These are phyloP conservation scores for Talaromyces sp. DNA, from an alignment of 2,329 filamentous ascomycete genomes.

Conservation along the genomic window DNA sequence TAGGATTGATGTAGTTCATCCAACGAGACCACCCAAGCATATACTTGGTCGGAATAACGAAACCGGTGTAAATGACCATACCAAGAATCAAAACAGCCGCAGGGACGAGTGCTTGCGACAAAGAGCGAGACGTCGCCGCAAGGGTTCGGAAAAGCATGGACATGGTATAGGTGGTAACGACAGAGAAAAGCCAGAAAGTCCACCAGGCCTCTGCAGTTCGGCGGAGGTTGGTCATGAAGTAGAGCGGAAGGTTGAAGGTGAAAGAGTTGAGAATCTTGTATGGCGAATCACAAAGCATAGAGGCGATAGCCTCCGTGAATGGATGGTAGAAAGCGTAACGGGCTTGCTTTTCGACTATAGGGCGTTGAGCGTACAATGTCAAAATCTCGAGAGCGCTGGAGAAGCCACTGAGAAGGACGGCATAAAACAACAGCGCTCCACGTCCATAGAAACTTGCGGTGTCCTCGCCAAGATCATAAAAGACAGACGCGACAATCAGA, in stretches of 20 bases:
- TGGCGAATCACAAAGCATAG: constrained; percentile 81
- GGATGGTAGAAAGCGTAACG: constrained; percentile 88
- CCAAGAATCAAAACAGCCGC: constrained; percentile 49
- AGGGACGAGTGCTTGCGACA: constrained; percentile 57
- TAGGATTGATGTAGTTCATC: constrained; percentile 77
- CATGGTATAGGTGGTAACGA: constrained; percentile 71
- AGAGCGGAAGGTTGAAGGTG: constrained; percentile 74
- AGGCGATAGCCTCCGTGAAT: constrained; percentile 80
- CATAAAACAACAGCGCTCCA: constrained; percentile 81
- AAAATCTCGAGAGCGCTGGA: constrained; percentile 77
- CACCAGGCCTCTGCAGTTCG: constrained; percentile 75
- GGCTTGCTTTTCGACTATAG: constrained; percentile 86
- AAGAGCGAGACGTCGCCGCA: constrained; percentile 68
- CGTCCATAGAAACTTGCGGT: constrained; percentile 74
- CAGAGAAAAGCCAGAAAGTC: constrained; percentile 76
- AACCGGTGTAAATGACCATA: constrained; percentile 50
- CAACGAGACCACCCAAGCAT: constrained; percentile 80
- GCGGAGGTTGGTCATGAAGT: constrained; percentile 82
- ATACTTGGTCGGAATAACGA: constrained; percentile 48
- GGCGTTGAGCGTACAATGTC: constrained; percentile 81
- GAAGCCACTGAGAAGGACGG: constrained; percentile 82
- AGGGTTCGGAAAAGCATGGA: constrained; percentile 84
- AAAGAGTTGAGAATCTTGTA: constrained; percentile 74
- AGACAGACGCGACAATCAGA: constrained; percentile 75
- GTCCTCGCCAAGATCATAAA: constrained; percentile 67